phyloP scores from a whole-genome alignment of 108 stramenopile species.

The Nitzschia putrida region DNA sequence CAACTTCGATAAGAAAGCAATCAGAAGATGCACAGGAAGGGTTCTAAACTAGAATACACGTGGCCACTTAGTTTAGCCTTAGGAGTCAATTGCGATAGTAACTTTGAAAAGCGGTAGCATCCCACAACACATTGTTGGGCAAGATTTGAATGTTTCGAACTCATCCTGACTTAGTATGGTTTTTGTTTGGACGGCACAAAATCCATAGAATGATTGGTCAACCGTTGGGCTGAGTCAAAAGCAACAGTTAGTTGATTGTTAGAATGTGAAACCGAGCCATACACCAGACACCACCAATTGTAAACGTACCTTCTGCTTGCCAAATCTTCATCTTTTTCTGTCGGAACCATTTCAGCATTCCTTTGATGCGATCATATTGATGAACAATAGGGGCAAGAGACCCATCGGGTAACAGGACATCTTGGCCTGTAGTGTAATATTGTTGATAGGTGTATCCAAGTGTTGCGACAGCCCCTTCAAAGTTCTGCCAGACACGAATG shows the following conservation, averaged over 20 bases:
- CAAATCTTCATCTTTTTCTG: background rate
- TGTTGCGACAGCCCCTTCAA: constrained; percentile 1
- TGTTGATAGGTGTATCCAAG: constrained; percentile 11
- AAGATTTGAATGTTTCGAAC: no score
- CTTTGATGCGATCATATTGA: constrained; percentile 22
- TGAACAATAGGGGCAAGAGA: constrained; percentile 16
- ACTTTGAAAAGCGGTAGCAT: no score
- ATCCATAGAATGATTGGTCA: constrained; percentile 1
- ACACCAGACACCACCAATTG: background rate
- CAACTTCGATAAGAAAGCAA: no score
- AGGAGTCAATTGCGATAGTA: no score
- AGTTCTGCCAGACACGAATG: background rate
- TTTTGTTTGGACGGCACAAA: background rate
- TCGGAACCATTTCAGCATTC: background rate
- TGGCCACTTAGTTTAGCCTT: no score
- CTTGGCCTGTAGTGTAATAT: background rate
- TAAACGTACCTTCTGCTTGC: background rate
- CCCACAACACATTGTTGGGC: no score
- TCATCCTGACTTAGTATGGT: background rate
- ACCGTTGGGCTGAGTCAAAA: background rate
- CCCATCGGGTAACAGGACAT: constrained; percentile 11
- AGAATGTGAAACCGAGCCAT: background rate
- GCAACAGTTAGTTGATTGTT: background rate
- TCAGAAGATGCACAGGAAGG: no score
- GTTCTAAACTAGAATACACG: no score